Evolutionary conservation across 352 stramenopile species (phyloP), one percentile per base, ranked within the genome.

Genomic region (Poterioochromonas sp.): DNA sequence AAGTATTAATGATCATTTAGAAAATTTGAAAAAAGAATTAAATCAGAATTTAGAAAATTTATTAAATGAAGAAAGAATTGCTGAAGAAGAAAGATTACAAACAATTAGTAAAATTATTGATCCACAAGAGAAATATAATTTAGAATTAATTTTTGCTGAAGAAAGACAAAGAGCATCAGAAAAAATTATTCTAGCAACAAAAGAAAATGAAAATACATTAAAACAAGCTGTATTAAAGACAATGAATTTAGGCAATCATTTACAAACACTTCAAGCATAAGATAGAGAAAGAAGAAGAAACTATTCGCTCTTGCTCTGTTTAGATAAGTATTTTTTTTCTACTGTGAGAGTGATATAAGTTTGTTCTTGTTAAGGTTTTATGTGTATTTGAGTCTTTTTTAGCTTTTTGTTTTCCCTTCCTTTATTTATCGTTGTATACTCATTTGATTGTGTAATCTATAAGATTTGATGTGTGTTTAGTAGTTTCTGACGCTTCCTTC

Each of bases 121-220:
- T 39, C 1, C n/a, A n/a, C 3, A 69, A 18, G 71, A 78, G 39
- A 40, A 43, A 26, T 18, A 1, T 1, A 78, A 65, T 12, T 39
- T 78, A 22, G 71, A 78, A 37, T 2, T 20, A 53, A 49, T 78
- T 11, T 78, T 78, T 53, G 49, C 71, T 32, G 71, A 78, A 53
- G 71, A 78, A 37, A 37, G 71, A 39, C 40, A 20, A 29, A 2
- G 71, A 22, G 71, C 71, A 32, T 78, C 71, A 22, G 54, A 78
- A 5, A 3, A 29, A 1, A 78, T 78, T 37, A 64, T 68, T 51
- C 12, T 11, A 15, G 32, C 32, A 15, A 68, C 71, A 1, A 64
- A 51, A 44, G 71, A 78, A 29, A 11, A 78, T 37, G 71, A 78
- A 29, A n/a, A 78, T 8, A 68, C 20, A 12, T 44, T 78, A 20